A percentile compares a stretch with the other conserved stretches of the same genome.
These are phyloP conservation scores for Cicer cuneatum DNA, from an alignment of 306 rosid species.

Conservation along the genomic window DNA sequence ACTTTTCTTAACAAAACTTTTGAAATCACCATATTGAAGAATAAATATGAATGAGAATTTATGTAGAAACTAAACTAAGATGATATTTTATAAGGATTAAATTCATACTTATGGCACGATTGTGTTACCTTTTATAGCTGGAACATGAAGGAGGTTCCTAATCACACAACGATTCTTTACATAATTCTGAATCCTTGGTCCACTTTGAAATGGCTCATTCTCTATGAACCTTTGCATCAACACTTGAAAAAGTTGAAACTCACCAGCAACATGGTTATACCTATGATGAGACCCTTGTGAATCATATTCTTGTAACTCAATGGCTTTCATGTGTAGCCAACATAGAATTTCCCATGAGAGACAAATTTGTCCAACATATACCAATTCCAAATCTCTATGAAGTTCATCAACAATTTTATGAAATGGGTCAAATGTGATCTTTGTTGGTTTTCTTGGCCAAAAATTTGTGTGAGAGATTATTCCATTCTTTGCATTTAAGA, in stretches of 20 bases:
- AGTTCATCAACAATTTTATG: constrained; percentile 62
- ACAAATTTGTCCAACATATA: constrained; percentile 90
- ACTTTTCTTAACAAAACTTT: not conserved
- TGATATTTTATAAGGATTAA: not conserved
- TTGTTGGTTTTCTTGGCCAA: constrained; percentile 60
- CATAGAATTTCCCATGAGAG: constrained; percentile 95
- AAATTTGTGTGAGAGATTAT: constrained; percentile 54
- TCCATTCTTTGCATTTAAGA: constrained; percentile 50
- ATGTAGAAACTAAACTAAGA: not conserved
- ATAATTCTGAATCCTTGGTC: constrained; percentile 75
- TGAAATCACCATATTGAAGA: not conserved
- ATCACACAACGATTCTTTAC: constrained; percentile 74
- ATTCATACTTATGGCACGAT: not conserved
- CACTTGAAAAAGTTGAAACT: constrained; percentile 86
- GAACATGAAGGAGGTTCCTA: constrained; percentile 80
- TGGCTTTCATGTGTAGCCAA: constrained; percentile 83
- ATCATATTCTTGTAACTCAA: constrained; percentile 57
- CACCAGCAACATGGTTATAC: constrained; percentile 73
- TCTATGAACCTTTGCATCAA: constrained; percentile 76
- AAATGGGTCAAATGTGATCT: constrained; percentile 54
- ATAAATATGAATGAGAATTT: not conserved
- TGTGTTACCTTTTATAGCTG: constrained; percentile 67
- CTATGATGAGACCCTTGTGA: constrained; percentile 44
- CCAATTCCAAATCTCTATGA: constrained; percentile 76
- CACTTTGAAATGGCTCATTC: constrained; percentile 82